These are phyloP conservation scores for Talaromyces sp. DNA, from an alignment of 2,329 filamentous ascomycete species.

Conservation along the genomic window DNA sequence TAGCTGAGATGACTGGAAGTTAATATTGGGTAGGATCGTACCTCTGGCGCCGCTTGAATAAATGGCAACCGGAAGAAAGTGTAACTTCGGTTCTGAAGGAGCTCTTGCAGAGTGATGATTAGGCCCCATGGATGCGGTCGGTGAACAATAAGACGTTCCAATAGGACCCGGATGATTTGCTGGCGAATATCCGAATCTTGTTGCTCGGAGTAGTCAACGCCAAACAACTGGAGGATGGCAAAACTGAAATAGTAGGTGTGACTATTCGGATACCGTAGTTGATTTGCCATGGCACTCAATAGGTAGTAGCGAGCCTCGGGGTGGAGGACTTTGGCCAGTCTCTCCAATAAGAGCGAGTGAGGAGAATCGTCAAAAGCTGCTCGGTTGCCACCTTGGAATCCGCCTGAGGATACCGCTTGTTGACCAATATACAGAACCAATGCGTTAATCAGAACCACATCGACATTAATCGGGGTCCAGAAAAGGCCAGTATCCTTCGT, in stretches of 20 bases:
- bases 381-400: slow-evolving; percentile 52
- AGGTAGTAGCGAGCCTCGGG: slow-evolving; percentile 81
- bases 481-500: slow-evolving; percentile 61
- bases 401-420: slow-evolving; percentile 60
- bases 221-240: slow-evolving; percentile 78
- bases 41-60: slow-evolving; percentile 84
- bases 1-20: slow-evolving; percentile 7
- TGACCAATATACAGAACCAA: slow-evolving; percentile 79
- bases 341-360: slow-evolving; percentile 68
- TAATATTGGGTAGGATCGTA: slow-evolving; percentile 36
- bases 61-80: slow-evolving; percentile 91
- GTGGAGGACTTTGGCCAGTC: slow-evolving; percentile 68
- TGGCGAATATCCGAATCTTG: slow-evolving; percentile 81
- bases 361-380: slow-evolving; percentile 62
- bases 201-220: slow-evolving; percentile 61
- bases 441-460: slow-evolving; percentile 70
- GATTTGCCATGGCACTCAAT: slow-evolving; percentile 79
- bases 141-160: slow-evolving; percentile 82
- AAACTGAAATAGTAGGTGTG: slow-evolving; percentile 93
- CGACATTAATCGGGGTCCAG: slow-evolving; percentile 62
- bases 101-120: slow-evolving; percentile 79
- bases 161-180: slow-evolving; percentile 80
- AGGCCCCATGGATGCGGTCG: slow-evolving; percentile 96
- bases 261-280: slow-evolving; percentile 83
- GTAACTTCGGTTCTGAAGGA: slow-evolving; percentile 86